Conservation (phyloP, 441 rosid species). For the Metrosideros polymorpha region DNA sequence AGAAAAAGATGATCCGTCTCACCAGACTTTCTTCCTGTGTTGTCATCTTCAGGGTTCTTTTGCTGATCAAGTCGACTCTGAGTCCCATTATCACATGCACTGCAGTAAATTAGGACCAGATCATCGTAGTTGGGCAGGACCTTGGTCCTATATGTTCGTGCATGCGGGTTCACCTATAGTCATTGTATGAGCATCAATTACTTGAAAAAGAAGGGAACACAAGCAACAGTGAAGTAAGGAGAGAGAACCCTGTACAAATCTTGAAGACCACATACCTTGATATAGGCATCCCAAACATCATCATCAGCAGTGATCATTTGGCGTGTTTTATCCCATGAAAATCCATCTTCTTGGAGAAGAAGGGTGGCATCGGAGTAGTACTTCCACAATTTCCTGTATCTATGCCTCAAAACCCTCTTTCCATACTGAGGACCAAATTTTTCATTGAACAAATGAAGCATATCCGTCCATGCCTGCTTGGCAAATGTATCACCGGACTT, state of each 20-base stretch:
- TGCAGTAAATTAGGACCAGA: conserved; percentile 52
- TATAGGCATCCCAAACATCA: conserved; percentile 65
- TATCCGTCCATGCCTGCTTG: conserved; percentile 78
- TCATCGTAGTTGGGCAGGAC: conserved; percentile 61
- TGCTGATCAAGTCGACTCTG: conserved; percentile 19
- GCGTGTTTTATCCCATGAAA: conserved; percentile 63
- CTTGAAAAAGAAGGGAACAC: neutral
- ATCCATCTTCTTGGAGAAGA: conserved; percentile 48
- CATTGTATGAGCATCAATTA: neutral
- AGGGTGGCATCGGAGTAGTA: conserved; percentile 44
- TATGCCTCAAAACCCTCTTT: conserved; percentile 73
- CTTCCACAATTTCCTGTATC: conserved; percentile 61
- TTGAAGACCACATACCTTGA: conserved; percentile 35
- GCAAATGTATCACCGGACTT: conserved; percentile 40
- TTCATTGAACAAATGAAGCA: conserved; percentile 62
- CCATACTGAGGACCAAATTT: conserved; percentile 59
- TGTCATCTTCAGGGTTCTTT: conserved; percentile 27
- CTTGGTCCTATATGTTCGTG: conserved; percentile 57
- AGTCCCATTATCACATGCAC: conserved; percentile 18
- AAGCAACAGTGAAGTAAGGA: neutral
- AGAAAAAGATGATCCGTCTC: neutral
- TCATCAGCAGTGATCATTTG: conserved; percentile 48
- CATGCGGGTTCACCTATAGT: conserved; percentile 52
- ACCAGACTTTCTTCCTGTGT: conserved; percentile 23
- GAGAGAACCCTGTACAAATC: neutral